phyloP scores from a whole-genome alignment of 2,329 filamentous ascomycete species.

The Verticillium albo-atrum region DNA sequence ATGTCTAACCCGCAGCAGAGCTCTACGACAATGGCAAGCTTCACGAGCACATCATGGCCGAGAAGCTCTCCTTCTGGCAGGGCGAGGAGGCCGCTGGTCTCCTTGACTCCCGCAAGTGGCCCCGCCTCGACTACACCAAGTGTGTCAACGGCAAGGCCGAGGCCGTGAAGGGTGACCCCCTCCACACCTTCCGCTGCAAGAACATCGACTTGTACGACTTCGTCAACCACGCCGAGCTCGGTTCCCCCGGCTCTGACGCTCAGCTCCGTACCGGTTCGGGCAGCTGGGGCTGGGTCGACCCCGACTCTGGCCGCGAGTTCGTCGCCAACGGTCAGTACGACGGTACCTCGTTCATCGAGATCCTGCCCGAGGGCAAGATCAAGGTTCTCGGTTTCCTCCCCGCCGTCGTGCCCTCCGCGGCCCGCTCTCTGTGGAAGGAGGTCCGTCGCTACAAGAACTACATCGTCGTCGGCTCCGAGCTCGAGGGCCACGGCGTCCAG shows the following conservation, averaged over 20 bases:
- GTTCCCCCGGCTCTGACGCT: conserved; percentile 24
- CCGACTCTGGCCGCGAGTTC: conserved; percentile 23
- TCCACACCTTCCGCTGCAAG: conserved; percentile 11
- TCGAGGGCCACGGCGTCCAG: conserved; percentile 49
- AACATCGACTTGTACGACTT: conserved; percentile 47
- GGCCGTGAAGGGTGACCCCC: conserved; percentile 9
- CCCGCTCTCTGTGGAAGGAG: conserved; percentile 23
- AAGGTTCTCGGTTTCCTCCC: conserved; percentile 34
- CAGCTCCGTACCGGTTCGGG: conserved; percentile 17
- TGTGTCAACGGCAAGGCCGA: conserved; percentile 10
- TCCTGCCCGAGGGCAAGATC: conserved; percentile 32
- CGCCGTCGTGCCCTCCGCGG: conserved; percentile 3
- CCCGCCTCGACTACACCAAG: conserved; percentile 8
- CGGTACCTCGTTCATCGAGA: conserved; percentile 37
- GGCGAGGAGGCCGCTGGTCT: conserved; percentile 3
- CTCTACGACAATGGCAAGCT: conserved; percentile 24
- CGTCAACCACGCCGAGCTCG: conserved; percentile 44
- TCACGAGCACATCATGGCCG: conserved; percentile 17
- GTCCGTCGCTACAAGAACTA: conserved; percentile 28
- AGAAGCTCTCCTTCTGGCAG: conserved; percentile 4
- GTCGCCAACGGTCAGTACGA: conserved; percentile 20
- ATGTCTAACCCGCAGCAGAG: conserved; percentile 1
- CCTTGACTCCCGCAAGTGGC: conserved; percentile 9
- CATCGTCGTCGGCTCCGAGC: conserved; percentile 31
- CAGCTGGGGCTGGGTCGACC: conserved; percentile 35